phyloP scores from a whole-genome alignment of 2,329 filamentous ascomycete genomes.

The Hypoxylon sp. region DNA sequence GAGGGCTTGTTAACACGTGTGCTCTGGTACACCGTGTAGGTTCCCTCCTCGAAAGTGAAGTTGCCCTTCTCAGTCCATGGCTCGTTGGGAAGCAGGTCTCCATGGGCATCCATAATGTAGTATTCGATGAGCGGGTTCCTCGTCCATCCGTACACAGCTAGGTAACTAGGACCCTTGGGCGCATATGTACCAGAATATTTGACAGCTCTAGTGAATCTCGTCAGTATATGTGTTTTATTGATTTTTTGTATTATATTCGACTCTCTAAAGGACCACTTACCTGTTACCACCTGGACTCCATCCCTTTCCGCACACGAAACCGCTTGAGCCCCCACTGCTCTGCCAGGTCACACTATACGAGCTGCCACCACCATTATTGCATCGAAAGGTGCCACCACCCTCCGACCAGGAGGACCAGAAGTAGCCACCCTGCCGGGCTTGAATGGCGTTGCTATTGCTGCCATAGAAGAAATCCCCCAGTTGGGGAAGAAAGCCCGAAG shows the following conservation, averaged over 20 bases:
- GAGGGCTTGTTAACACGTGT: constrained; percentile 66
- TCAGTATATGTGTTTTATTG: background rate
- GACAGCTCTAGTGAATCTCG: constrained; percentile 50
- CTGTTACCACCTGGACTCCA: constrained; percentile 42
- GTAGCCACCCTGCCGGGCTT: constrained; percentile 48
- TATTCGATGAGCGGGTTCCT: constrained; percentile 63
- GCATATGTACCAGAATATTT: constrained; percentile 57
- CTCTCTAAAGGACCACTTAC: constrained; percentile 5
- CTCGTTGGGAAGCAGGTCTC: constrained; percentile 64
- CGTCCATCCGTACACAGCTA: constrained; percentile 70
- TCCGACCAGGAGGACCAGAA: constrained; percentile 51
- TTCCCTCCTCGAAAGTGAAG: constrained; percentile 66
- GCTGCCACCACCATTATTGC: constrained; percentile 37
- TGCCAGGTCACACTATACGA: constrained; percentile 41
- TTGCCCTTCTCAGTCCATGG: constrained; percentile 65
- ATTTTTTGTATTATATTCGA: background rate
- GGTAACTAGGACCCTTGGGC: constrained; percentile 61
- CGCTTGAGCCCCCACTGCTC: constrained; percentile 39
- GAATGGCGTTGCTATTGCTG: constrained; percentile 37
- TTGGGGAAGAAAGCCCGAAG: constrained; percentile 41
- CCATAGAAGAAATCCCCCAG: constrained; percentile 43
- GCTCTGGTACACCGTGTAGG: constrained; percentile 66
- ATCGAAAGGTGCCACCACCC: constrained; percentile 39
- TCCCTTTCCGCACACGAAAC: constrained; percentile 43
- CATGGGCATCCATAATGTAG: constrained; percentile 70